Evolutionary conservation across 352 stramenopile species (phyloP), one percentile per base, ranked within the genome.

Genomic region (Globisporangium splendens): DNA sequence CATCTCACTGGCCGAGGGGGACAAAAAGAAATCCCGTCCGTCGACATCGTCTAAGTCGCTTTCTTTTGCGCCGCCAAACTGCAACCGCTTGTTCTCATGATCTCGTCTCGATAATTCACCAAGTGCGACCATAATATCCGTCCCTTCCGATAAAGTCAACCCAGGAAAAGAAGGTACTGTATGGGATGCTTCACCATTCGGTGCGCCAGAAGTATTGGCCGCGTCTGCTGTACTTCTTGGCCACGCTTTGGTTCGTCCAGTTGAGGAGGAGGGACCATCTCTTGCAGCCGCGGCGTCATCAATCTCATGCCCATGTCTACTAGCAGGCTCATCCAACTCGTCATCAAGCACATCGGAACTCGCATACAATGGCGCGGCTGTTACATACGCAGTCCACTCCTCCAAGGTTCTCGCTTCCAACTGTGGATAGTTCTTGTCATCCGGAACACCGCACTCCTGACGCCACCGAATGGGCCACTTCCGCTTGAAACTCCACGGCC

Each of bases 1-100:
- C 83, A 95, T 91, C 63, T 95, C 86, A 49, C 77, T 91, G 11
- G 67, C 89, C 24, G 86, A 95, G n/a, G 83, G 83, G 33, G 81
- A 91, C 14, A 95, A 66, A 44, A 94, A 91, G 55, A 89, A 83
- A 46, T 93, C 81, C 33, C 76, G 74, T 18, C 70, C 75, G 55
- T 89, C 79, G 39, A 85, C 61, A 42, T 70, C 77, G 41, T 93
- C 75, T 6, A 85, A 62, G 53, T 75, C 73, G 46, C 63, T 71
- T 39, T 75, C 72, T 47, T 75, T 69, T 50, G 71, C 78, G 2
- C 71, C 77, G 38, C 75, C 76, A 54, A 89, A 73, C 21, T 72
- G 71, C 28, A 67, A 61, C 21, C 68, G 68, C 43, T 68, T 69
- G 28, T 65, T 68, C 46, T 67, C 66, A 13, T 55, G 58, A 3